Percentiles rank a stretch among this genome's conserved stretches.
phyloP scores from a whole-genome alignment of 805 yeast genomes.

The Wickerhamiella lipophila region DNA sequence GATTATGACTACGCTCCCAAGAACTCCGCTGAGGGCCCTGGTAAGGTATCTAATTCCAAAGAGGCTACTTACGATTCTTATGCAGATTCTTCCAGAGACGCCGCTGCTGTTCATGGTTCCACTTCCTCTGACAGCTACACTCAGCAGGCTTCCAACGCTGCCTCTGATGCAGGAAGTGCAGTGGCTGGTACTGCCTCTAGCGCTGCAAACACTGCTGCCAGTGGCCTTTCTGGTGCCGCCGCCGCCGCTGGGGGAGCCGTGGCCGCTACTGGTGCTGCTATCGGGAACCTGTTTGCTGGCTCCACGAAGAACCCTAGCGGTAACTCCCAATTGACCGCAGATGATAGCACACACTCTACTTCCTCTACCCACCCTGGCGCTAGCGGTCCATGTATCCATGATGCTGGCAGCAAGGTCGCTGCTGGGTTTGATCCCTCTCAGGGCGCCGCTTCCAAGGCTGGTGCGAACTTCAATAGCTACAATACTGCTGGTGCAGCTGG shows the following conservation, averaged over 20 bases:
- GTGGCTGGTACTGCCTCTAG: not conserved
- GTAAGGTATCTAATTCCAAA: not conserved
- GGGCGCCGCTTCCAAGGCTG: conserved; percentile 5
- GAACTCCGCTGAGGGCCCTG: conserved; percentile 8
- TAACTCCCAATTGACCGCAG: not conserved
- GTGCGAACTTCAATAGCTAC: not conserved
- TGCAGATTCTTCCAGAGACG: not conserved
- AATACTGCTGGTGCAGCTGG: conserved; percentile 1
- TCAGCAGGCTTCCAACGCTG: not conserved
- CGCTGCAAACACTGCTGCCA: conserved; percentile 5
- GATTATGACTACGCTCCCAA: conserved; percentile 8
- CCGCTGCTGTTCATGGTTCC: conserved; percentile 2
- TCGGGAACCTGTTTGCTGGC: not conserved
- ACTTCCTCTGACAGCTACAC: not conserved
- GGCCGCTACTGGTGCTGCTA: conserved; percentile 9
- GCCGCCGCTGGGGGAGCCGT: conserved; percentile 8
- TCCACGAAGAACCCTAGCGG: not conserved
- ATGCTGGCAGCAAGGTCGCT: conserved; percentile 4
- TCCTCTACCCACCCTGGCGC: conserved; percentile 9
- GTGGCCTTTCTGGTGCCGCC: not conserved
- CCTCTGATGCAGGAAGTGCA: not conserved
- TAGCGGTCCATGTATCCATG: conserved; percentile 9
- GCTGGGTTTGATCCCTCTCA: conserved; percentile 5
- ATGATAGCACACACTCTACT: not conserved
- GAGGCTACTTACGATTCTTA: conserved; percentile 6